Evolutionary conservation across 1,284 basidiomycete genomes (phyloP), one percentile per base, ranked within the genome.

Genomic region (Abortiporus biennis): DNA sequence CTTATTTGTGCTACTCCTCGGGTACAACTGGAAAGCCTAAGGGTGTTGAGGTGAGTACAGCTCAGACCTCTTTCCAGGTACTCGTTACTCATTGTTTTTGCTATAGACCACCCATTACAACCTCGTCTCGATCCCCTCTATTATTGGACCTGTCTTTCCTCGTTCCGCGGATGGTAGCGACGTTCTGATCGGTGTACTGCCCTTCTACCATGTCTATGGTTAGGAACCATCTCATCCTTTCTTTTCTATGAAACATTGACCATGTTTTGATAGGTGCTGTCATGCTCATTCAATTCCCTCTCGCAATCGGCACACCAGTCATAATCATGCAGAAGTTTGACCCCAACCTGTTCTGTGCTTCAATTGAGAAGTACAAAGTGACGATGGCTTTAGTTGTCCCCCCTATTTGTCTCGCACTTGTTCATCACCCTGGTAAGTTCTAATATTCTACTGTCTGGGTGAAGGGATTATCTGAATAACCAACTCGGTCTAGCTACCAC

Each of bases 321-420:
- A 73, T 91, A 27, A 62, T 95, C 37, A 73, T 87, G 56, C 68
- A 78, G 0, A 76, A 76, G 13, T 94, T 92, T 58, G 83, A 92
- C 47, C 78, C 91, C 2, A 68, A 71, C 6, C 63, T 71, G 21
- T 91, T 90, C 52, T 84, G 86, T 56, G 67, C 68, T 23, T 69
- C 74, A 40, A 72, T 89, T 34, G 71, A 81, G 49, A 70, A 71
- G 49, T 88, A 87, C 65, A 74, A 69, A 40, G 71, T 82, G 40
- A 85, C 84, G 0, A 41, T 64, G 29, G 56, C 72, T 0, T 65
- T 91, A 5, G 71, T 94, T 32, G 92, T 95, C 0, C 92, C 93
- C 0, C 92, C 92, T 0, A 80, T 96, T 36, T 66, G 92, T 3
- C 79, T 95, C 4, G 69, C 78, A 1, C 68, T 92, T 19, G 68